Conservation (phyloP, 2,329 filamentous ascomycete genomes). For the Byssochlamys sp. region DNA sequence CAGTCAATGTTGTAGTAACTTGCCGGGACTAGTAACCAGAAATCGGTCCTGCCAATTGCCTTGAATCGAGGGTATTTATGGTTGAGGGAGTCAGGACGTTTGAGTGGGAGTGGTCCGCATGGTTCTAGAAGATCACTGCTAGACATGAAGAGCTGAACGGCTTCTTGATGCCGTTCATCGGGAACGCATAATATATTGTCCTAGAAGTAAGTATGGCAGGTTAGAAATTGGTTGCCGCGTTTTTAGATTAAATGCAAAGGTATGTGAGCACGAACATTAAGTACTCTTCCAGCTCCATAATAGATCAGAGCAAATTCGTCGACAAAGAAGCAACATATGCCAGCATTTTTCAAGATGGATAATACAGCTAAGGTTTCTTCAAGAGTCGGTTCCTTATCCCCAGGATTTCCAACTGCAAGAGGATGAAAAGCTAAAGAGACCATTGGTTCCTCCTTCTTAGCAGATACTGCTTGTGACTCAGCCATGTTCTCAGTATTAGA, state of each 20-base stretch:
- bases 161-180: constrained; percentile 6
- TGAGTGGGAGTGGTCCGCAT: constrained; percentile 6
- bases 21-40: constrained; percentile 9
- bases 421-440: background rate
- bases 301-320: constrained; percentile 8
- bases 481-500: background rate
- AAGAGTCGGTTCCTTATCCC: background rate
- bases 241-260: background rate
- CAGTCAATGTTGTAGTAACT: constrained; percentile 9
- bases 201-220: constrained; percentile 3
- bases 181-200: constrained; percentile 7
- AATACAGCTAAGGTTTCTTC: constrained; percentile 5
- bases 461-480: too few relatives aligned
- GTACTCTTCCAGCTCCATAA: constrained; percentile 6
- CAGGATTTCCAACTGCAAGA: background rate
- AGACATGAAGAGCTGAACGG: constrained; percentile 6
- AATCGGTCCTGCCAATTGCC: constrained; percentile 5
- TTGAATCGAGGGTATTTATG: constrained; percentile 12
- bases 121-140: constrained; percentile 7
- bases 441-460: background rate
- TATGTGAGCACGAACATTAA: constrained; percentile 2
- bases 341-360: constrained; percentile 4
- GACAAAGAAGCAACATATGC: constrained; percentile 7
- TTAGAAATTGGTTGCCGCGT: background rate
- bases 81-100: constrained; percentile 2